Evolutionary conservation across 176 grass and related monocot genomes (phyloP).

Genomic region (Musa troglodytarum): DNA sequence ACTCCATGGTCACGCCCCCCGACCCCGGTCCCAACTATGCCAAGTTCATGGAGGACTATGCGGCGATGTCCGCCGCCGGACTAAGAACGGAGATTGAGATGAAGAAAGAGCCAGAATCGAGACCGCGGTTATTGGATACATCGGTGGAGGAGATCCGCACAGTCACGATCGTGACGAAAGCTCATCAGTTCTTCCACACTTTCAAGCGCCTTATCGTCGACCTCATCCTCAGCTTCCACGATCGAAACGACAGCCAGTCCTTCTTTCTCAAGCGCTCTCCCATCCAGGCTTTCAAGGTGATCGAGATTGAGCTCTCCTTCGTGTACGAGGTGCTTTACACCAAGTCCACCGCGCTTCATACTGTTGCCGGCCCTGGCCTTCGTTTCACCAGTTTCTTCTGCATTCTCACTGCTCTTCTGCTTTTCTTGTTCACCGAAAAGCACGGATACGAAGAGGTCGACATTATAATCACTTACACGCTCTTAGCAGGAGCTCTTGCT

Average conservation of each 20-base stretch:
- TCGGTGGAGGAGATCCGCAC: no score
- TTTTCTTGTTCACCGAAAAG: conserved; percentile 27
- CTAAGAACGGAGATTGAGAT: conserved; percentile 5
- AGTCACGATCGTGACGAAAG: not conserved
- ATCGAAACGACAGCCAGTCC: conserved; percentile 23
- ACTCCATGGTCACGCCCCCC: conserved; percentile 5
- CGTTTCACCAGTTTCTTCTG: conserved; percentile 17
- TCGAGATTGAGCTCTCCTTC: no score
- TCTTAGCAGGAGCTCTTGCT: conserved; percentile 34
- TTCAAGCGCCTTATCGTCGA: conserved; percentile 1
- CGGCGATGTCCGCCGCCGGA: not conserved
- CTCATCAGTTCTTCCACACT: not conserved
- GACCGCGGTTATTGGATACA: not conserved
- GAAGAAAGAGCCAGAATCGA: not conserved
- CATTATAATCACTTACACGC: conserved; percentile 37
- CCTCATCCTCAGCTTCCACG: conserved; percentile 1
- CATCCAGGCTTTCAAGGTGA: not conserved
- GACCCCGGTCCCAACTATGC: conserved; percentile 17
- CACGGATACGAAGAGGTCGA: conserved; percentile 11
- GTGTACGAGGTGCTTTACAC: conserved; percentile 59
- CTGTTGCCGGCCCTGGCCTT: not conserved
- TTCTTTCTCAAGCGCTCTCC: conserved; percentile 7
- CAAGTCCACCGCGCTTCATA: conserved; percentile 28
- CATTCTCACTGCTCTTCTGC: conserved; percentile 22
- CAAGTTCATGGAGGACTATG: conserved; percentile 33